Conservation (phyloP, 192 early-diverging fungal genomes). For the Linnemannia schmuckeri region DNA sequence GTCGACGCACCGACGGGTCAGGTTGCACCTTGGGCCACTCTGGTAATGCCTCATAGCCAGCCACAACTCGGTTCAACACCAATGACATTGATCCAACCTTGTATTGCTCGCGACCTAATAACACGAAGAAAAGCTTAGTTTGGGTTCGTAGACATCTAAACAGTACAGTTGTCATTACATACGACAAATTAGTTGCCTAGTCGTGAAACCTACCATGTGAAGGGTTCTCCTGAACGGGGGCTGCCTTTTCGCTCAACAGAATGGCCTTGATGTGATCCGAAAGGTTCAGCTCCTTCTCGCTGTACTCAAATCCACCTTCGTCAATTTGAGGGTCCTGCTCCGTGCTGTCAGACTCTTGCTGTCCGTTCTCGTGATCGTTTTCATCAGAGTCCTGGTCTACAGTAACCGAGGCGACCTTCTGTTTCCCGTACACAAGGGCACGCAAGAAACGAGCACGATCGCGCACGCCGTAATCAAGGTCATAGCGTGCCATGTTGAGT, state of each 20-base stretch:
- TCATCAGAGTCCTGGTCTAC: slow-evolving; percentile 12
- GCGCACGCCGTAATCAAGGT: slow-evolving; percentile 89
- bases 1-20: slow-evolving; percentile 65
- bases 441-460: slow-evolving; percentile 88
- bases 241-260: slow-evolving; percentile 68
- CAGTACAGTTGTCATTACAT: neutral
- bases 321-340: slow-evolving; percentile 16
- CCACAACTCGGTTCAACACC: slow-evolving; percentile 66
- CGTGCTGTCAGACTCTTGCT: slow-evolving; percentile 1
- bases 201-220: slow-evolving; percentile 52
- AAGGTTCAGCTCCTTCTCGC: slow-evolving; percentile 53
- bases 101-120: slow-evolving; percentile 62
- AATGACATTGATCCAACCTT: slow-evolving; percentile 78
- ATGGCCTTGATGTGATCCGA: slow-evolving; percentile 68
- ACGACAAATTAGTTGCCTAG: neutral
- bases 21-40: slow-evolving; percentile 79
- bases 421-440: slow-evolving; percentile 60
- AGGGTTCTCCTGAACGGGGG: slow-evolving; percentile 65
- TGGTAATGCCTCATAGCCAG: slow-evolving; percentile 84
- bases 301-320: slow-evolving; percentile 37
- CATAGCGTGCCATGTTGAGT: slow-evolving; percentile 91
- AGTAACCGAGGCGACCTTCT: neutral
- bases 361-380: slow-evolving; percentile 14
- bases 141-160: neutral
- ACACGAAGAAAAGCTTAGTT: slow-evolving; percentile 25